Evolutionary conservation across 116 monocot species (phyloP).

Genomic region (Iris pallida): DNA sequence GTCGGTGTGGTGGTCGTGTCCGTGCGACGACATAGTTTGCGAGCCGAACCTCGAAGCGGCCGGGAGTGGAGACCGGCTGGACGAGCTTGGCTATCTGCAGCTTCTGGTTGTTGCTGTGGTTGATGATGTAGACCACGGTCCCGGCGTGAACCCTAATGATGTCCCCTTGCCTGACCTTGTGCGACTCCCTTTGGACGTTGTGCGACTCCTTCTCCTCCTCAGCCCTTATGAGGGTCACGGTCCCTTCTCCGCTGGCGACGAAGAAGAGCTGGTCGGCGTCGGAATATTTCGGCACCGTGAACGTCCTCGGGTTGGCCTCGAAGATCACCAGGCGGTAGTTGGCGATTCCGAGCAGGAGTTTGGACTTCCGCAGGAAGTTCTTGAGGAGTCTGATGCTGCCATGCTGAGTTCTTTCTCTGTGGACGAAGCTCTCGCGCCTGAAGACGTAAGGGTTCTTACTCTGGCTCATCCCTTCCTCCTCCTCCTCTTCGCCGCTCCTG

Average conservation of each 20-base stretch:
- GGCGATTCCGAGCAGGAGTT: slow-evolving; percentile 35
- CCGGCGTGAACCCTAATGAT: slow-evolving; percentile 48
- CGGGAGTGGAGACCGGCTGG: slow-evolving; percentile 38
- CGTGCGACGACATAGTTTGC: too few species aligned
- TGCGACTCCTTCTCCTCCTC: slow-evolving; percentile 26
- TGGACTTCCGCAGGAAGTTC: slow-evolving; percentile 33
- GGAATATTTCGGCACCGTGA: slow-evolving; percentile 39
- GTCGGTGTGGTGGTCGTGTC: too few species aligned
- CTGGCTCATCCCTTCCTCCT: not conserved
- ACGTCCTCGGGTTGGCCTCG: slow-evolving; percentile 39
- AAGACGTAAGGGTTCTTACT: slow-evolving; percentile 23
- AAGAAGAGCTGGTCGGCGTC: slow-evolving; percentile 55
- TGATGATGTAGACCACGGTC: slow-evolving; percentile 41
- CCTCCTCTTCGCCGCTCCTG: not conserved
- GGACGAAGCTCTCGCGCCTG: slow-evolving; percentile 30
- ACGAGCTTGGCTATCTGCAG: slow-evolving; percentile 45
- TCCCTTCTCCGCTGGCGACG: slow-evolving; percentile 43
- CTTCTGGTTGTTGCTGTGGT: slow-evolving; percentile 39
- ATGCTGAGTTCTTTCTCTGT: slow-evolving; percentile 26
- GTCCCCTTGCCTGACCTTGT: slow-evolving; percentile 25
- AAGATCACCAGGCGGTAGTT: slow-evolving; percentile 36
- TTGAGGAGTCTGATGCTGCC: slow-evolving; percentile 32
- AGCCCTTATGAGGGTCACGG: slow-evolving; percentile 12
- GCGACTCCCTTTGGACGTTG: slow-evolving; percentile 12
- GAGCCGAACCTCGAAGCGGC: slow-evolving; percentile 32